Conservation (phyloP, 805 yeast species). For the Yarrowia sp. region DNA sequence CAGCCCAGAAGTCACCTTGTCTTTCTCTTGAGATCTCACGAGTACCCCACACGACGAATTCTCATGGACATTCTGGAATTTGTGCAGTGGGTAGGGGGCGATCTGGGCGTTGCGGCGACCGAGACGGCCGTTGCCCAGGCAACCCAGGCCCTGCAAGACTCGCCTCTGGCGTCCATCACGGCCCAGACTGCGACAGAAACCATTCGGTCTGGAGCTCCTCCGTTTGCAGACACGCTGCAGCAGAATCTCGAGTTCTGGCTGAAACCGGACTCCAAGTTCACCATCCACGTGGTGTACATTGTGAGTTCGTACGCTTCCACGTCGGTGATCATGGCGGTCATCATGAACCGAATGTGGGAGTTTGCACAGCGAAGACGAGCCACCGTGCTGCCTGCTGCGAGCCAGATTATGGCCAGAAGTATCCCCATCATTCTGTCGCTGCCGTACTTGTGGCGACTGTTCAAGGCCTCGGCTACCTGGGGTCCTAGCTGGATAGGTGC, state of each 20-base stretch:
- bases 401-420: constrained; percentile 18
- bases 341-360: constrained; percentile 39
- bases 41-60: background rate
- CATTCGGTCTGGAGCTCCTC: constrained; percentile 3
- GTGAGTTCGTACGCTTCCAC: constrained; percentile 27
- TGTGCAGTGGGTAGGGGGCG: constrained; percentile 38
- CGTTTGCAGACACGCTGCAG: constrained; percentile 22
- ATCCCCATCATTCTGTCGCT: constrained; percentile 9
- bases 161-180: background rate
- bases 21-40: background rate
- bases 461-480: constrained; percentile 24
- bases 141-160: background rate
- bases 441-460: constrained; percentile 29
- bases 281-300: constrained; percentile 23
- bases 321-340: constrained; percentile 28
- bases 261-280: constrained; percentile 29
- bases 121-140: background rate
- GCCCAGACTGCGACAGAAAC: constrained; percentile 16
- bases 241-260: constrained; percentile 32
- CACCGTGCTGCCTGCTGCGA: background rate
- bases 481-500: constrained; percentile 18
- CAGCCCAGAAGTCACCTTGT: background rate
- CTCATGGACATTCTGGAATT: constrained; percentile 34
- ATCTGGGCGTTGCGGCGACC: constrained; percentile 20
- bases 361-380: constrained; percentile 20